phyloP scores from a whole-genome alignment of 495 filamentous ascomycete species.

The Trichoderma virens region DNA sequence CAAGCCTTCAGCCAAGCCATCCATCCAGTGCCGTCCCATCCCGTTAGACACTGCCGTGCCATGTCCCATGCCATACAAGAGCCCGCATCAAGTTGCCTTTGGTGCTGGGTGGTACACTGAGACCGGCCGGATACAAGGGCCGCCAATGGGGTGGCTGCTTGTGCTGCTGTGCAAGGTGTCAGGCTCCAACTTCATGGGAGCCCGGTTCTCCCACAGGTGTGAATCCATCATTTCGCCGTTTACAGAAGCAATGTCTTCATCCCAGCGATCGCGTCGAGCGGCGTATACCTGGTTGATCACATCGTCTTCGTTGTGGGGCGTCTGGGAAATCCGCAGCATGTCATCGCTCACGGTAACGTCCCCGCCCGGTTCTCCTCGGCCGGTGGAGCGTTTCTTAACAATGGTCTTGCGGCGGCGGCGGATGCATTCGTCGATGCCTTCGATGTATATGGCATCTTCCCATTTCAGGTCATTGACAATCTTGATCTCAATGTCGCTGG shows the following conservation, averaged over 20 bases:
- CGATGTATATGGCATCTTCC: conserved; percentile 23
- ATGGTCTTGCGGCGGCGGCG: conserved; percentile 20
- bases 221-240: conserved; percentile 2
- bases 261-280: conserved; percentile 1
- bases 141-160: neutral
- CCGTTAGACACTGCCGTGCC: neutral
- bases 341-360: conserved; percentile 1
- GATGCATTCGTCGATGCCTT: conserved; percentile 15
- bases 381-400: neutral
- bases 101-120: neutral
- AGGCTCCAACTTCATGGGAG: neutral
- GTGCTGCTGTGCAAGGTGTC: neutral
- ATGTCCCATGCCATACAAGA: neutral
- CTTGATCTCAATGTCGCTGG: conserved; percentile 28
- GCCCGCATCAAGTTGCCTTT: neutral
- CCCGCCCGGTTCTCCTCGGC: neutral
- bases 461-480: conserved; percentile 30
- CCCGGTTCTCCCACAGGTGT: conserved; percentile 1
- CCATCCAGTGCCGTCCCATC: neutral
- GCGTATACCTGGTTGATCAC: conserved; percentile 2
- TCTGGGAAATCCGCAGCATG: neutral
- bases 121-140: neutral
- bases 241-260: neutral
- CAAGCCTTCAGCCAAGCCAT: neutral
- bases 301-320: neutral